Evolutionary conservation across 306 rosid species (phyloP).

Genomic region (Cicer yamashitae): DNA sequence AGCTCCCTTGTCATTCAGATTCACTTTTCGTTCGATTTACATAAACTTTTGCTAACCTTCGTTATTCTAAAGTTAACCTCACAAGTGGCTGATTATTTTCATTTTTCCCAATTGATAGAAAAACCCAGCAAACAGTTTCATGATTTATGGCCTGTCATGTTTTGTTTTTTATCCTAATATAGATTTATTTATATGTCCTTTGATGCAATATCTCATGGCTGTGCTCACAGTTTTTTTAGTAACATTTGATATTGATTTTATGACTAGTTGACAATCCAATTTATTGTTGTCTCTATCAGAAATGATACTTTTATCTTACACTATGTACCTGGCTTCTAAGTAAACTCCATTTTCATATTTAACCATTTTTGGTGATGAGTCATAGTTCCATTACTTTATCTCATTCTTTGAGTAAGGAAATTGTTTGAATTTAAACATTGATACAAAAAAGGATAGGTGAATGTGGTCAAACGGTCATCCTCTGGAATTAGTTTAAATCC

Average conservation of each 20-base stretch:
- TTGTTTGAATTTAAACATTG: constrained; percentile 25
- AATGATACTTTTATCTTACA: background rate
- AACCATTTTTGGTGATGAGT: constrained; percentile 16
- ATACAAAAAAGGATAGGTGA: constrained; percentile 5
- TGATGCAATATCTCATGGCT: background rate
- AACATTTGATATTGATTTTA: constrained; percentile 15
- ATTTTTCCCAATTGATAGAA: background rate
- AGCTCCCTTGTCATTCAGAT: background rate
- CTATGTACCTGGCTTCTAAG: background rate
- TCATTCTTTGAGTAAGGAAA: background rate
- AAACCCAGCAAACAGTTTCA: background rate
- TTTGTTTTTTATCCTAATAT: constrained; percentile 13
- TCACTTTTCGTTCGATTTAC: background rate
- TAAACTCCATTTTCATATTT: background rate
- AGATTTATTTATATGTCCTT: background rate
- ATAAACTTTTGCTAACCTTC: background rate
- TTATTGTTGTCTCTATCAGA: background rate
- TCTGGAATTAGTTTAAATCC: background rate
- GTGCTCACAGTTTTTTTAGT: background rate
- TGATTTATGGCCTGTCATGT: background rate
- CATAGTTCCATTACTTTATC: background rate
- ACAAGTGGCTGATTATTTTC: constrained; percentile 1
- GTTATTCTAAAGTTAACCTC: constrained; percentile 9
- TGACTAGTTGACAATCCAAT: background rate
- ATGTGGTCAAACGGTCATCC: constrained; percentile 21